phyloP scores from a whole-genome alignment of 2,329 filamentous ascomycete species.

The Fusarium concolor region DNA sequence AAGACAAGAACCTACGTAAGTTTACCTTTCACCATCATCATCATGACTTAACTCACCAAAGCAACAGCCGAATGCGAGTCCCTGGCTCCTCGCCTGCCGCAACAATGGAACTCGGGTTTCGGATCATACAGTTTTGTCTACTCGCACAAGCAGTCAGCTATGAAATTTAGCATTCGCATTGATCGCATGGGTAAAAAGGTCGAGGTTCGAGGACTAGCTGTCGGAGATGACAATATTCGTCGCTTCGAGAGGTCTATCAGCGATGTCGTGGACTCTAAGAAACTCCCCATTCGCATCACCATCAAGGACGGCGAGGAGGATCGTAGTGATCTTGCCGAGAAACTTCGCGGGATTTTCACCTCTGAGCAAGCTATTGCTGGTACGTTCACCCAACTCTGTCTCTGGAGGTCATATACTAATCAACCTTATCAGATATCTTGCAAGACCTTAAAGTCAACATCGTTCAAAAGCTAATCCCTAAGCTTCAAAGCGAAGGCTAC shows the following conservation, averaged over 20 bases:
- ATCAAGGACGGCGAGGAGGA: constrained; percentile 61
- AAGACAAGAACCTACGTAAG: constrained; percentile 80
- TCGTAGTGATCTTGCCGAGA: constrained; percentile 59
- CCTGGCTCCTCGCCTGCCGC: constrained; percentile 73
- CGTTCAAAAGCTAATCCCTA: constrained; percentile 85
- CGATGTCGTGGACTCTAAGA: constrained; percentile 76
- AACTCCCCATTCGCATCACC: constrained; percentile 67
- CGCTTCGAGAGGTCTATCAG: constrained; percentile 77
- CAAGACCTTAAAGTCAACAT: constrained; percentile 80
- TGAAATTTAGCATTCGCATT: constrained; percentile 84
- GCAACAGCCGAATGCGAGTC: constrained; percentile 60
- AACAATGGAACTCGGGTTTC: constrained; percentile 81
- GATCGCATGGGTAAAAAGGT: constrained; percentile 85
- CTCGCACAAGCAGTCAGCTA: constrained; percentile 84
- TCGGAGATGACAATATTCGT: constrained; percentile 84
- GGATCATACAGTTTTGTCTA: constrained; percentile 86
- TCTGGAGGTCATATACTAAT: not conserved
- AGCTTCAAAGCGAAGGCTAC: constrained; percentile 82
- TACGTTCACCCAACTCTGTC: constrained; percentile 34
- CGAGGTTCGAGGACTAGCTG: constrained; percentile 82
- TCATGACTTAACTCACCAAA: constrained; percentile 12
- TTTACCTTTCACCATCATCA: not conserved
- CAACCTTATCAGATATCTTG: constrained; percentile 66
- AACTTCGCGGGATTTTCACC: constrained; percentile 75
- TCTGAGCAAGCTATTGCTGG: constrained; percentile 73